Evolutionary conservation across 805 yeast genomes (phyloP).

Genomic region (Suhomyces canberraensis): DNA sequence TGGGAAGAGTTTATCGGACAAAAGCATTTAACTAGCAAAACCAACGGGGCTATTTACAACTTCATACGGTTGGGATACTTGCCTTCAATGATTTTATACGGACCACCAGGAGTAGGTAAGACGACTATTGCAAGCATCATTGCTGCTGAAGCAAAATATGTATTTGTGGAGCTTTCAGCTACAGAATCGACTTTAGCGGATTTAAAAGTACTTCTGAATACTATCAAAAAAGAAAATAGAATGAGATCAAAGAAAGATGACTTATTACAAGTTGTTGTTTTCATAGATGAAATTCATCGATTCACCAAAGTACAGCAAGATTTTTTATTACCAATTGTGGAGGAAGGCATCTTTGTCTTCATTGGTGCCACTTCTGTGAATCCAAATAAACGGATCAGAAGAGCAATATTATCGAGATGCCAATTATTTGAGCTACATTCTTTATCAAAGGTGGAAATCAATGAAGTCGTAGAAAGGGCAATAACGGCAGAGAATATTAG

Average conservation of each 20-base stretch:
- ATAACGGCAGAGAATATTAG: conserved; percentile 37
- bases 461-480: conserved; percentile 55
- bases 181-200: conserved; percentile 69
- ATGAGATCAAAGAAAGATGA: conserved; percentile 30
- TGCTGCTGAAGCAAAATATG: conserved; percentile 50
- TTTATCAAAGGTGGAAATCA: conserved; percentile 48
- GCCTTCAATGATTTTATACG: conserved; percentile 90
- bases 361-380: conserved; percentile 87
- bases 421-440: conserved; percentile 68
- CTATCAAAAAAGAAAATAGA: conserved; percentile 41
- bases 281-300: conserved; percentile 91
- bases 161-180: conserved; percentile 81
- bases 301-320: conserved; percentile 88
- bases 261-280: conserved; percentile 46
- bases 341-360: conserved; percentile 73
- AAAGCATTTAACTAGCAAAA: conserved; percentile 61
- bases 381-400: conserved; percentile 76
- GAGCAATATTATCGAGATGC: conserved; percentile 82
- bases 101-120: conserved; percentile 95
- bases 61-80: conserved; percentile 61
- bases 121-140: conserved; percentile 75
- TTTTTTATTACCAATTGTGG: conserved; percentile 76
- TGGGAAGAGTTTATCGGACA: conserved; percentile 83
- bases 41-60: conserved; percentile 59
- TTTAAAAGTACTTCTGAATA: conserved; percentile 56